Evolutionary conservation across 768 basidiomycete genomes (phyloP).

Genomic region (Russula sp.): DNA sequence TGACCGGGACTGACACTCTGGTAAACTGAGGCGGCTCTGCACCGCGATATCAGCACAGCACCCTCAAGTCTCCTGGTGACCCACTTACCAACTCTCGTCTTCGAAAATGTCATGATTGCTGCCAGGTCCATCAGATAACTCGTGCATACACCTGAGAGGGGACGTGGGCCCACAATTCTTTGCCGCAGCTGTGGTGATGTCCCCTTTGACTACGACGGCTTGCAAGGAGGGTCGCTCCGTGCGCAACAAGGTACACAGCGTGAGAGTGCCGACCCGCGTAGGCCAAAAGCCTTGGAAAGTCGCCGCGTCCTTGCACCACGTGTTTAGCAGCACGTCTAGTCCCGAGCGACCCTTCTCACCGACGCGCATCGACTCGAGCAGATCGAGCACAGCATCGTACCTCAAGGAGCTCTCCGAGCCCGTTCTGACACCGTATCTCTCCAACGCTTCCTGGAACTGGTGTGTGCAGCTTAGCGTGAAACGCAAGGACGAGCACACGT

Average conservation of each 20-base stretch:
- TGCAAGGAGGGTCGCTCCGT: conserved; percentile 62
- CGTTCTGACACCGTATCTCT: conserved; percentile 38
- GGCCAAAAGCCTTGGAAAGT: conserved; percentile 97
- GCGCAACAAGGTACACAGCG: conserved; percentile 65
- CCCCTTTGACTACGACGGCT: conserved; percentile 77
- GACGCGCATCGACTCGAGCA: conserved; percentile 64
- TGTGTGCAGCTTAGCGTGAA: conserved; percentile 40
- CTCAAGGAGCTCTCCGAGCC: conserved; percentile 43
- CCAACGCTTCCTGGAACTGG: conserved; percentile 39
- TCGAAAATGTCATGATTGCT: conserved; percentile 97
- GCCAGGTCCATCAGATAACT: background rate
- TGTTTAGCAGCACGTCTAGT: conserved; percentile 76
- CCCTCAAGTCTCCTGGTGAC: background rate
- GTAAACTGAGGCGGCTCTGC: conserved; percentile 85
- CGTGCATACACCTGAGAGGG: background rate
- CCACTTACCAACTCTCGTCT: conserved; percentile 73
- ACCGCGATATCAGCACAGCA: conserved; percentile 24
- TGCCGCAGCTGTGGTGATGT: conserved; percentile 75
- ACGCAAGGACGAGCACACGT: conserved; percentile 30
- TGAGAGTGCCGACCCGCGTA: conserved; percentile 76
- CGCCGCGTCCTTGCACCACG: conserved; percentile 93
- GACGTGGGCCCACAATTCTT: conserved; percentile 62
- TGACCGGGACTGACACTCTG: conserved; percentile 79
- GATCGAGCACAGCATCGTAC: conserved; percentile 52
- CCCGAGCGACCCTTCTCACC: conserved; percentile 47